Percentiles rank a stretch among this genome's conserved stretches.
Conservation (phyloP, 257 asterid genomes). For the Jacaranda mimosifolia region DNA sequence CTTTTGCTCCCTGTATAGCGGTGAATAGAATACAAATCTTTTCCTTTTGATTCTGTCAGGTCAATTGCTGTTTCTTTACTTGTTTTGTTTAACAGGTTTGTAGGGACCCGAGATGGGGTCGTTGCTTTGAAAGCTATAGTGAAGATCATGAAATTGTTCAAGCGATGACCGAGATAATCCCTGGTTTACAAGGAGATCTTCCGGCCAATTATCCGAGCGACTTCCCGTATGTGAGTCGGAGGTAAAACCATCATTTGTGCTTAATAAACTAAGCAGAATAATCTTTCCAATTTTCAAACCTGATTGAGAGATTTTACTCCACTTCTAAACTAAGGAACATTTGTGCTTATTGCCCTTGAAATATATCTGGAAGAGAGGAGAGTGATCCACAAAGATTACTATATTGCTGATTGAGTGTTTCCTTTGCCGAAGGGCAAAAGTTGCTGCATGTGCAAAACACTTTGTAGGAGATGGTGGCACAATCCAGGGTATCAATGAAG, state of each 20-base stretch:
- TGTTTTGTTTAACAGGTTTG: conserved; percentile 45
- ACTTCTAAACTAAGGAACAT: neutral
- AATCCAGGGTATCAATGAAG: conserved; percentile 45
- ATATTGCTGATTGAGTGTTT: neutral
- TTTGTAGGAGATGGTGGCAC: conserved; percentile 70
- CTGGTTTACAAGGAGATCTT: conserved; percentile 59
- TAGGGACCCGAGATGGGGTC: conserved; percentile 71
- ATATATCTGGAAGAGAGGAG: neutral
- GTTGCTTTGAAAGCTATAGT: conserved; percentile 67
- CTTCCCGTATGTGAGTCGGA: conserved; percentile 41
- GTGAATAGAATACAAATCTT: conserved; percentile 13
- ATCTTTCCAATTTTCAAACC: no score
- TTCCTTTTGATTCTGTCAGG: neutral
- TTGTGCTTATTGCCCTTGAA: neutral
- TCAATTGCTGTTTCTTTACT: neutral
- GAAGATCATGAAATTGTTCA: conserved; percentile 63
- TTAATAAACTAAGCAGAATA: no score
- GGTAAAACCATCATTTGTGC: conserved; percentile 35
- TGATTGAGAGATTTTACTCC: no score
- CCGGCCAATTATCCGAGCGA: conserved; percentile 40
- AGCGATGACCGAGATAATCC: conserved; percentile 51
- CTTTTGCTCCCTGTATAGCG: conserved; percentile 55
- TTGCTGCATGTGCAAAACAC: conserved; percentile 60
- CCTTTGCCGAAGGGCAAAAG: conserved; percentile 44
- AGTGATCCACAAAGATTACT: no score